phyloP scores from a whole-genome alignment of 164 flowering plant genomes.

The Pachysandra terminalis region DNA sequence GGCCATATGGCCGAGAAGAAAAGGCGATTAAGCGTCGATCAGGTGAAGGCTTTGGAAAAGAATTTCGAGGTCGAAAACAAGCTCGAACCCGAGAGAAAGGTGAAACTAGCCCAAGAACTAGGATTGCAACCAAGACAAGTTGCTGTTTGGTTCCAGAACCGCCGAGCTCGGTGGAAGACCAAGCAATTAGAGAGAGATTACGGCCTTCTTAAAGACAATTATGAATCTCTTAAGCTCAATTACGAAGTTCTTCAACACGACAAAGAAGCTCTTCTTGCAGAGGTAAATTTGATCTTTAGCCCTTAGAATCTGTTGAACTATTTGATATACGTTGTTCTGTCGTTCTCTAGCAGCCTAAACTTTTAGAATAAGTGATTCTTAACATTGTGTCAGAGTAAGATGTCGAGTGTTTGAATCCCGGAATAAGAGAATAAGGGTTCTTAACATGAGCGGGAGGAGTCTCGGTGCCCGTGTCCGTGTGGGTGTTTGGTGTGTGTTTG shows the following conservation, averaged over 20 bases:
- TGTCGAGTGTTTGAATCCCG: no score
- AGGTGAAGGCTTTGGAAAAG: conserved; percentile 85
- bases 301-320: no score
- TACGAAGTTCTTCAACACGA: conserved; percentile 61
- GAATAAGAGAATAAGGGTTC: no score
- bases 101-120: conserved; percentile 78
- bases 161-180: conserved; percentile 92
- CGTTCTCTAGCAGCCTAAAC: no score
- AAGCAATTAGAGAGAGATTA: conserved; percentile 82
- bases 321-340: no score
- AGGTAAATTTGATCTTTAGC: no score
- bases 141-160: conserved; percentile 97
- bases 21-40: conserved; percentile 62
- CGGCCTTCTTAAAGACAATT: conserved; percentile 54
- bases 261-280: conserved; percentile 60
- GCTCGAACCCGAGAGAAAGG: conserved; percentile 89
- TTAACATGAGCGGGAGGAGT: no score
- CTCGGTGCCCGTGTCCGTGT: no score
- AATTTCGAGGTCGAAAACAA: conserved; percentile 85
- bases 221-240: conserved; percentile 49
- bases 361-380: no score
- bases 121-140: conserved; percentile 92
- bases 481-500: no score
- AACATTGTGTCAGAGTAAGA: no score
- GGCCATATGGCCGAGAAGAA: conserved; percentile 64